Percentiles rank a stretch among this genome's conserved stretches.
Conservation (phyloP, 2,329 filamentous ascomycete species). For the Bisporella sp. region DNA sequence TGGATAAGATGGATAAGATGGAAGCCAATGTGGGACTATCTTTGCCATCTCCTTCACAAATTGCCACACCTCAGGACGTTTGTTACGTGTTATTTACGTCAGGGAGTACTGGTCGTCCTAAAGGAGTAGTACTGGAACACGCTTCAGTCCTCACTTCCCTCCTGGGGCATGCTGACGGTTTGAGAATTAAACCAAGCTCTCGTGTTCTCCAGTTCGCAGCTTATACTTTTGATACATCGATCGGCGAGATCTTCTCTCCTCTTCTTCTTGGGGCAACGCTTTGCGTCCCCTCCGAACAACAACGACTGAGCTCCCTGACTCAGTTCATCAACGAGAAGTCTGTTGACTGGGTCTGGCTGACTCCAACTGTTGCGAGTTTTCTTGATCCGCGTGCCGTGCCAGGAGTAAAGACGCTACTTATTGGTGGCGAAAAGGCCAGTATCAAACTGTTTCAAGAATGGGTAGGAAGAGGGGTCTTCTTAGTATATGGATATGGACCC, state of each 20-base stretch:
- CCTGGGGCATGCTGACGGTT: background rate
- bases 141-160: background rate
- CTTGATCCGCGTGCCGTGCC: background rate
- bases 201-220: conserved; percentile 15
- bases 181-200: background rate
- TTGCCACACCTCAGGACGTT: background rate
- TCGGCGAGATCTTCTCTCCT: conserved; percentile 11
- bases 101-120: conserved; percentile 19
- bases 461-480: background rate
- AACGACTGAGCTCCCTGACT: conserved; percentile 9
- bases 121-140: conserved; percentile 7
- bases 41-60: background rate
- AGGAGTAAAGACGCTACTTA: background rate
- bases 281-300: conserved; percentile 15
- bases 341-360: conserved; percentile 12
- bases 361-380: conserved; percentile 4
- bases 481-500: background rate
- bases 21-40: background rate
- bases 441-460: background rate
- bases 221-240: conserved; percentile 13
- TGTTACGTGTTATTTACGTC: conserved; percentile 15
- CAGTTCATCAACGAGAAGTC: conserved; percentile 7
- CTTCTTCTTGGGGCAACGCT: conserved; percentile 13
- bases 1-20: background rate
- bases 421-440: conserved; percentile 3